phyloP scores from a whole-genome alignment of 2,329 filamentous ascomycete species.

The Exophiala sp. region DNA sequence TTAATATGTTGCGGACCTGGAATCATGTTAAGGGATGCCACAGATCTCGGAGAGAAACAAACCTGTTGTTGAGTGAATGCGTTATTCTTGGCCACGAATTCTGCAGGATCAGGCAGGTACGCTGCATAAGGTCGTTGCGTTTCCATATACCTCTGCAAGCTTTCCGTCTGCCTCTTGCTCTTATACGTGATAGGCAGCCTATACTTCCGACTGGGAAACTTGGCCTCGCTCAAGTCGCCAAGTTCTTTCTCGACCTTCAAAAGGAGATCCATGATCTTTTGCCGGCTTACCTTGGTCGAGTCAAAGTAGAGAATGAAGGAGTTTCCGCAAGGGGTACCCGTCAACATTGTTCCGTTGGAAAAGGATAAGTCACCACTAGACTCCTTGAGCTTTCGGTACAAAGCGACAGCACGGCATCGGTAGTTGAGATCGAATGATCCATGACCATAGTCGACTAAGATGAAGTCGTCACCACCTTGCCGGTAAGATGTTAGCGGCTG shows the following conservation, averaged over 20 bases:
- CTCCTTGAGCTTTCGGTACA: conserved; percentile 48
- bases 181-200: conserved; percentile 45
- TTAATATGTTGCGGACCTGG: conserved; percentile 50
- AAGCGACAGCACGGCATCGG: conserved; percentile 52
- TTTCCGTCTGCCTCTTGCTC: conserved; percentile 39
- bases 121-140: conserved; percentile 60
- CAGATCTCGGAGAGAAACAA: no score
- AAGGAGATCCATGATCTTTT: conserved; percentile 37
- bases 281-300: conserved; percentile 38
- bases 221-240: conserved; percentile 39
- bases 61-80: conserved; percentile 45
- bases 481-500: conserved; percentile 42
- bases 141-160: conserved; percentile 58
- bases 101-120: conserved; percentile 61
- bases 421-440: conserved; percentile 57
- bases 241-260: conserved; percentile 38
- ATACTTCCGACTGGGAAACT: conserved; percentile 45
- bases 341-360: conserved; percentile 42
- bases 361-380: conserved; percentile 35
- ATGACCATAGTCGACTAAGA: conserved; percentile 58
- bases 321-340: conserved; percentile 51
- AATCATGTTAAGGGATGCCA: no score
- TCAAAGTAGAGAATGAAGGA: conserved; percentile 48
- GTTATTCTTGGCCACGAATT: conserved; percentile 56
- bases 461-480: conserved; percentile 49